Percentiles rank a stretch among this genome's conserved stretches.
Evolutionary conservation across 2,329 filamentous ascomycete species (phyloP).

Genomic region (Aspergillus sp.): DNA sequence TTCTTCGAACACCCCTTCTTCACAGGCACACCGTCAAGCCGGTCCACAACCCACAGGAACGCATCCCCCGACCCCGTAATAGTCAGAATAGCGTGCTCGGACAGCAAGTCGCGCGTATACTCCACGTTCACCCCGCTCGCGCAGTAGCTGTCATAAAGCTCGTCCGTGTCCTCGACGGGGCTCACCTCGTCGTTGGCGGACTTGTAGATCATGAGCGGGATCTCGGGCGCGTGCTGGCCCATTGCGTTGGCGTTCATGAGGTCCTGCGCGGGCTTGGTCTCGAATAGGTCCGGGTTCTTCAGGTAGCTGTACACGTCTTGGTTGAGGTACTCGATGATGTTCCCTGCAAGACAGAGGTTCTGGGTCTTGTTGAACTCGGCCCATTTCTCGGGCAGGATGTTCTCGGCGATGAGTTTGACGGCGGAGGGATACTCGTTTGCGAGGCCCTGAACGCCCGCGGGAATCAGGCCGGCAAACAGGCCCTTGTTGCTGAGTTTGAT

Average conservation of each 20-base stretch:
- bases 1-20: constrained; percentile 13
- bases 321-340: constrained; percentile 18
- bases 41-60: constrained; percentile 29
- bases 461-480: constrained; percentile 37
- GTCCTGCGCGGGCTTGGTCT: constrained; percentile 3
- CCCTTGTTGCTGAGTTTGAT: constrained; percentile 35
- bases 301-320: constrained; percentile 25
- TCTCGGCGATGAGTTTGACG: constrained; percentile 14
- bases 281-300: constrained; percentile 20
- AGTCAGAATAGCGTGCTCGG: constrained; percentile 41
- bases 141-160: constrained; percentile 45
- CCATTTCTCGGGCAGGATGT: constrained; percentile 17
- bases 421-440: constrained; percentile 28
- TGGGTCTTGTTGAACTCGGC: constrained; percentile 23
- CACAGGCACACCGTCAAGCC: constrained; percentile 17
- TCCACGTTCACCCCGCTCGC: constrained; percentile 41
- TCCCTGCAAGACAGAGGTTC: constrained; percentile 21
- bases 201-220: constrained; percentile 55
- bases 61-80: constrained; percentile 35
- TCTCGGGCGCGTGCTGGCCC: constrained; percentile 44
- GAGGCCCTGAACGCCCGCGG: constrained; percentile 28
- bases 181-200: constrained; percentile 49
- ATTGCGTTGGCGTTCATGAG: constrained; percentile 29
- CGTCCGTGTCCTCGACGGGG: constrained; percentile 46
- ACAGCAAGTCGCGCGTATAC: constrained; percentile 48